Evolutionary conservation across 2,329 filamentous ascomycete species (phyloP).

Genomic region (Curvularia hawaiiensis): DNA sequence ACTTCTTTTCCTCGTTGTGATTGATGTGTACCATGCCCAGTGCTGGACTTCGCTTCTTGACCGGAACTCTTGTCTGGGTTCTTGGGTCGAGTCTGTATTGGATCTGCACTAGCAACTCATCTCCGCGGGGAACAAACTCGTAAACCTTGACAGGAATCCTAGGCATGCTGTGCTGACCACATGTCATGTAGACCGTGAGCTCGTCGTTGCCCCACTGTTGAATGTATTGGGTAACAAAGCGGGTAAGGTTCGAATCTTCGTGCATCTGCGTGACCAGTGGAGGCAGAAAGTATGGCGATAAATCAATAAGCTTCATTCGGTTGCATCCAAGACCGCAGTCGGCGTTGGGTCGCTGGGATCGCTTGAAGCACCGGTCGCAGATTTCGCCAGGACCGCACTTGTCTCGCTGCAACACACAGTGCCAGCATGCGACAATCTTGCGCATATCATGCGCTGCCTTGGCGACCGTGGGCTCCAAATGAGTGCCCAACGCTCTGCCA

Average conservation of each 20-base stretch:
- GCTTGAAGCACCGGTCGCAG: conserved; percentile 49
- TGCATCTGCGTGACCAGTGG: conserved; percentile 49
- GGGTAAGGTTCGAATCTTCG: conserved; percentile 50
- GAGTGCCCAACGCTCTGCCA: conserved; percentile 47
- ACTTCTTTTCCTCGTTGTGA: conserved; percentile 50
- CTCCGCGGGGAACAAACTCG: conserved; percentile 52
- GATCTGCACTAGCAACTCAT: conserved; percentile 48
- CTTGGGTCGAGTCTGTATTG: conserved; percentile 50
- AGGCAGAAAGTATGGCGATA: conserved; percentile 52
- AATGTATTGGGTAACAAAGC: conserved; percentile 48
- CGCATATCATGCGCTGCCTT: conserved; percentile 53
- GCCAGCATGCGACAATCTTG: conserved; percentile 55
- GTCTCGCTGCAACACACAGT: conserved; percentile 55
- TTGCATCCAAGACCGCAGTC: conserved; percentile 52
- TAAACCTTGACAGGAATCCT: conserved; percentile 52
- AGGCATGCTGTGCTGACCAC: conserved; percentile 49
- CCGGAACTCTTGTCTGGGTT: conserved; percentile 39
- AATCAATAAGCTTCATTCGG: conserved; percentile 53
- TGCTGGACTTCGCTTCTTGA: conserved; percentile 51
- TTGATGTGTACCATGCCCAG: conserved; percentile 54
- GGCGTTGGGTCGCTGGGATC: conserved; percentile 45
- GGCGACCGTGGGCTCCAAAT: conserved; percentile 43
- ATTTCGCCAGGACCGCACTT: conserved; percentile 49
- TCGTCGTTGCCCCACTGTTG: conserved; percentile 43
- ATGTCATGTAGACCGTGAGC: conserved; percentile 51